These are phyloP conservation scores for Metschnikowia proteae DNA, from an alignment of 805 yeast species.

Conservation along the genomic window DNA sequence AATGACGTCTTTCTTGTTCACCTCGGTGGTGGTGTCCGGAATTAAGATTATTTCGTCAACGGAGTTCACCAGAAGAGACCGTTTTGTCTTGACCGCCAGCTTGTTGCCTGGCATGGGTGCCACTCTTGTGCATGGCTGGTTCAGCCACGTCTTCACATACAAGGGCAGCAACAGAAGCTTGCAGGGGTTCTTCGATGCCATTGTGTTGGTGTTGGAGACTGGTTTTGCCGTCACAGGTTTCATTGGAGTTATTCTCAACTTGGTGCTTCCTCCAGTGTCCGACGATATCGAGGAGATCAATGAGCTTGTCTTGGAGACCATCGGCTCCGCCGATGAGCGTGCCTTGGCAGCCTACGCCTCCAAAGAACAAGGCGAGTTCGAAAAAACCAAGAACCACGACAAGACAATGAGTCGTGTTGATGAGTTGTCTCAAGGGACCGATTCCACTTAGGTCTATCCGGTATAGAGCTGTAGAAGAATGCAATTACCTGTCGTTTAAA, in stretches of 20 bases:
- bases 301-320: conserved; percentile 42
- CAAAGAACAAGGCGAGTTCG: conserved; percentile 31
- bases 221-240: conserved; percentile 71
- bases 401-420: background rate
- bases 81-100: conserved; percentile 66
- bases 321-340: conserved; percentile 38
- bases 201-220: conserved; percentile 65
- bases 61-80: conserved; percentile 66
- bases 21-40: conserved; percentile 75
- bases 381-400: conserved; percentile 2
- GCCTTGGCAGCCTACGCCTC: conserved; percentile 31
- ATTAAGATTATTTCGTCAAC: conserved; percentile 59
- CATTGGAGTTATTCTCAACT: conserved; percentile 56
- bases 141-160: conserved; percentile 60
- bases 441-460: background rate
- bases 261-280: conserved; percentile 56
- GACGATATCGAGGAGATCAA: conserved; percentile 48
- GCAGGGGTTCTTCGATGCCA: conserved; percentile 63
- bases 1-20: conserved; percentile 75
- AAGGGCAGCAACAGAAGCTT: conserved; percentile 54
- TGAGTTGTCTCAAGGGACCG: background rate
- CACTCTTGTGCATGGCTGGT: conserved; percentile 62
- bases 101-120: conserved; percentile 67
- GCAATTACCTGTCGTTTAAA: too few species aligned
- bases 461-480: background rate